Percentiles rank a stretch among this genome's conserved stretches.
These are phyloP conservation scores for Helianthus tuberosus DNA, from an alignment of 129 eudicot species.

Conservation along the genomic window DNA sequence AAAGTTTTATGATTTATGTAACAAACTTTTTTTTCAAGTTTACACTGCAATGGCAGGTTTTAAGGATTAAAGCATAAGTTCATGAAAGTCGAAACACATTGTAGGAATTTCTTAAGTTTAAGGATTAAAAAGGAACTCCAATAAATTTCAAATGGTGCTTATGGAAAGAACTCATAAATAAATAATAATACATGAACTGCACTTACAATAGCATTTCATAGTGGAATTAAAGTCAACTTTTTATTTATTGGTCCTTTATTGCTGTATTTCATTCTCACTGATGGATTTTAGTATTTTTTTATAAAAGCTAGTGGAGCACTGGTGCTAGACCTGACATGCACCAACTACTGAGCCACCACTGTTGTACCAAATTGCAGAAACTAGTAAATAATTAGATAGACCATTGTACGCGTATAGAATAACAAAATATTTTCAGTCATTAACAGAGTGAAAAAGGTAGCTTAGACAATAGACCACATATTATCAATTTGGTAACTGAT, in stretches of 20 bases:
- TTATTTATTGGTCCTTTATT: slow-evolving; percentile 11
- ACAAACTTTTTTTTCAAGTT: background rate
- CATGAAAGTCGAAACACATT: background rate
- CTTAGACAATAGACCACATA: background rate
- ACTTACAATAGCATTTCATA: background rate
- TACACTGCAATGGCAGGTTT: slow-evolving; percentile 15
- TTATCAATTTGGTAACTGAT: slow-evolving; percentile 16
- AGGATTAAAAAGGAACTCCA: background rate
- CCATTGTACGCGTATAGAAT: background rate
- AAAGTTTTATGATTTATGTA: slow-evolving; percentile 10
- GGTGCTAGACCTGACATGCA: slow-evolving; percentile 21
- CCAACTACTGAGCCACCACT: slow-evolving; percentile 16
- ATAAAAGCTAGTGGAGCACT: slow-evolving; percentile 21
- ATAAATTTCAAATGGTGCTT: slow-evolving; percentile 1
- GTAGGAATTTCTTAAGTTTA: background rate
- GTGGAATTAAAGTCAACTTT: slow-evolving; percentile 13
- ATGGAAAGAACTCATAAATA: background rate
- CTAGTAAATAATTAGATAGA: background rate
- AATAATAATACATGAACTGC: background rate
- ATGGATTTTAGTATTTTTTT: slow-evolving; percentile 1
- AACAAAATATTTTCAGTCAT: slow-evolving; percentile 23
- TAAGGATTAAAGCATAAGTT: background rate
- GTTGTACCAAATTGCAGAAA: slow-evolving; percentile 15
- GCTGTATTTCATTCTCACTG: slow-evolving; percentile 3
- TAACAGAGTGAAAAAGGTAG: slow-evolving; percentile 7